Conservation (phyloP, 2,329 filamentous ascomycete species). For the Talaromyces sp. region DNA sequence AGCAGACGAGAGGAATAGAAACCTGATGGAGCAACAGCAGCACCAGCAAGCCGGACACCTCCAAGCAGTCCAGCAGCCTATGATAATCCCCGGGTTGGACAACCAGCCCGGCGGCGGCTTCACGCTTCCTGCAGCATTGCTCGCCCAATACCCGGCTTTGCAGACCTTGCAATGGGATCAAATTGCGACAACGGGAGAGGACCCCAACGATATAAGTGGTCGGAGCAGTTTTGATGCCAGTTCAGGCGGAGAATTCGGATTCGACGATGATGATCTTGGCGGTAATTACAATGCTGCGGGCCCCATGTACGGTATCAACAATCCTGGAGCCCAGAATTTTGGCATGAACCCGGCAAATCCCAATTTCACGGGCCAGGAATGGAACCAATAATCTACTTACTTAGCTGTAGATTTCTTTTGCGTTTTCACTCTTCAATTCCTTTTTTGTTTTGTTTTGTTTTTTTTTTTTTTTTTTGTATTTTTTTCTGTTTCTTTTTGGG, state of each 20-base stretch:
- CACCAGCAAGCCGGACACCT: conserved; percentile 51
- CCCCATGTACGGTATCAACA: conserved; percentile 23
- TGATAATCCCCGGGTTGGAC: conserved; percentile 57
- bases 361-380: conserved; percentile 24
- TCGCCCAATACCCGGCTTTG: conserved; percentile 91
- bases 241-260: conserved; percentile 38
- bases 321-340: conserved; percentile 23
- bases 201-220: conserved; percentile 57
- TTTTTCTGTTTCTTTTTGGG: not conserved
- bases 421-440: too few species aligned
- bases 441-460: not conserved
- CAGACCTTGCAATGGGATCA: conserved; percentile 85
- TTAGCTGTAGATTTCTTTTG: conserved; percentile 5
- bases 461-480: conserved; percentile 1
- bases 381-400: conserved; percentile 15
- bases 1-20: conserved; percentile 71
- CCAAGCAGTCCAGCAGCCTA: conserved; percentile 51
- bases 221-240: conserved; percentile 50
- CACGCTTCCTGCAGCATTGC: conserved; percentile 74
- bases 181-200: conserved; percentile 53
- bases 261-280: conserved; percentile 38
- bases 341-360: conserved; percentile 23
- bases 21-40: conserved; percentile 68
- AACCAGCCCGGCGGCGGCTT: conserved; percentile 54
- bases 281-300: conserved; percentile 29